phyloP scores from a whole-genome alignment of 306 rosid genomes.

The Gynostemma pentaphyllum region DNA sequence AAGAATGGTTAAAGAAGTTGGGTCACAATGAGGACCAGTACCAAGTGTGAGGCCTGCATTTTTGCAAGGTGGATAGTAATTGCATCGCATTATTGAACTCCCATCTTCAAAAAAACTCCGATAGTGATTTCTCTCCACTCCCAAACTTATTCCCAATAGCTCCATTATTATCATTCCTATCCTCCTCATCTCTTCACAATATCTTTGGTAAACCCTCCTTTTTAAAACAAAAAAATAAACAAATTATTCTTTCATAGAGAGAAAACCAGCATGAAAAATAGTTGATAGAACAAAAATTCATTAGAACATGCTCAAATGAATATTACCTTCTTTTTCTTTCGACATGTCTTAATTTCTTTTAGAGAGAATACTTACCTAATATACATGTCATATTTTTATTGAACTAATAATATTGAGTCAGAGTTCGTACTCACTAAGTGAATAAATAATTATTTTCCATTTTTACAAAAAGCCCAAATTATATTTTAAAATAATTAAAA shows the following conservation, averaged over 20 bases:
- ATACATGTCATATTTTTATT: no score
- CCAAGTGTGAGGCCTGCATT: constrained; percentile 46
- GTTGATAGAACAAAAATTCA: background rate
- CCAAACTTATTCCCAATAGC: constrained; percentile 54
- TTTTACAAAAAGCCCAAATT: no score
- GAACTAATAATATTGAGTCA: no score
- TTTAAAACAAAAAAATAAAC: background rate
- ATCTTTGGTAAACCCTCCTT: constrained; percentile 54
- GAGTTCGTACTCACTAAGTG: no score
- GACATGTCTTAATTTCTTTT: no score
- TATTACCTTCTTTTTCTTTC: no score
- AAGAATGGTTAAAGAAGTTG: constrained; percentile 67
- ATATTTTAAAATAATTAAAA: no score
- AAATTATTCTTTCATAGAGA: background rate
- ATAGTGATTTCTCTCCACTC: constrained; percentile 35
- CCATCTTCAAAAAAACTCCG: constrained; percentile 52
- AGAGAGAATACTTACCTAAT: no score
- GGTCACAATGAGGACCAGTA: constrained; percentile 79
- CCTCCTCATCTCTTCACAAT: constrained; percentile 58
- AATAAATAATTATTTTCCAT: no score
- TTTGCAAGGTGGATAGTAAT: constrained; percentile 59
- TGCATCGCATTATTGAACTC: constrained; percentile 65
- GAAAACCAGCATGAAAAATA: background rate
- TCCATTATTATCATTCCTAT: constrained; percentile 41
- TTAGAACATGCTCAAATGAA: no score